Percentiles rank a stretch among this genome's conserved stretches.
Conservation (phyloP, 2,329 filamentous ascomycete species). For the Cladobotryum protrusum region DNA sequence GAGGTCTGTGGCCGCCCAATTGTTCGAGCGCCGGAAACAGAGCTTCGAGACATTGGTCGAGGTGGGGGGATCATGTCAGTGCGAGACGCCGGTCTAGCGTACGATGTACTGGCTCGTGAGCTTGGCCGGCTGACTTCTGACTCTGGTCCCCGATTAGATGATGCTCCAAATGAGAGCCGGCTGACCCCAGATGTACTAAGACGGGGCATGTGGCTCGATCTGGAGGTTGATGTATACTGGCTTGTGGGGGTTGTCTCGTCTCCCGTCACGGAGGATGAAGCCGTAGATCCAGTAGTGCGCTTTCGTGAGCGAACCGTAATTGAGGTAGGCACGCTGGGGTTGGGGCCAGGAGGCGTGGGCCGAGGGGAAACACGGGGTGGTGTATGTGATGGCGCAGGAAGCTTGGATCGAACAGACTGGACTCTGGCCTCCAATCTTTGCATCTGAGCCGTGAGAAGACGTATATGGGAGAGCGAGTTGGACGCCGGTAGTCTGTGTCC, state of each 20-base stretch:
- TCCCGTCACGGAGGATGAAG: conserved; percentile 43
- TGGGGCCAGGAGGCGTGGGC: conserved; percentile 33
- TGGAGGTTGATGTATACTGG: conserved; percentile 28
- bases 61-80: conserved; percentile 47
- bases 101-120: conserved; percentile 62
- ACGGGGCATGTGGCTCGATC: conserved; percentile 47
- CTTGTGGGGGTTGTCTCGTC: conserved; percentile 48
- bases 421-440: conserved; percentile 91
- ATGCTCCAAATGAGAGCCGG: conserved; percentile 56
- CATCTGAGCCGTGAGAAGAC: conserved; percentile 92
- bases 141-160: conserved; percentile 50
- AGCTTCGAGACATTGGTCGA: conserved; percentile 60
- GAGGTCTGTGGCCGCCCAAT: conserved; percentile 66
- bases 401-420: conserved; percentile 82
- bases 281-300: conserved; percentile 53
- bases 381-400: conserved; percentile 73
- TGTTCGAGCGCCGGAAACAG: conserved; percentile 54
- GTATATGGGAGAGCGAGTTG: conserved; percentile 83
- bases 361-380: conserved; percentile 79
- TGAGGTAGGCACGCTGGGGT: conserved; percentile 44
- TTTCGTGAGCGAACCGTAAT: conserved; percentile 64
- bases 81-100: conserved; percentile 48
- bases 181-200: conserved; percentile 58
- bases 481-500: conserved; percentile 49
- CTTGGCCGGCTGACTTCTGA: conserved; percentile 53